Percentiles rank a stretch among this genome's conserved stretches.
Conservation (phyloP, 805 yeast species). For the Lipomyces sp. region DNA sequence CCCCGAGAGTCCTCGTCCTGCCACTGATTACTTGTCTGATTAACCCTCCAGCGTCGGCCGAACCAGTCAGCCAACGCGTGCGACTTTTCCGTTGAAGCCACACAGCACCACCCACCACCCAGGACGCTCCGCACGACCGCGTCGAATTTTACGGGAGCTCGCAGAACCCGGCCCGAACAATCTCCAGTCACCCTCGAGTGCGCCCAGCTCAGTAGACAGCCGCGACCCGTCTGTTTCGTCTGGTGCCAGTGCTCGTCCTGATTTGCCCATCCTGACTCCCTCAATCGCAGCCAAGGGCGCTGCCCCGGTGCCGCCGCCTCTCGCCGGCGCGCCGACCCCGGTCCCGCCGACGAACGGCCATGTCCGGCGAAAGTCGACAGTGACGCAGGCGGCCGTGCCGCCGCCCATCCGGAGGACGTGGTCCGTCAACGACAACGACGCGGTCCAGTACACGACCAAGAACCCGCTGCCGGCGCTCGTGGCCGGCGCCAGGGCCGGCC, state of each 20-base stretch:
- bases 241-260: constrained; percentile 8
- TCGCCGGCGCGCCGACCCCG: not conserved
- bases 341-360: constrained; percentile 5
- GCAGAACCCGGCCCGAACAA: too few species aligned
- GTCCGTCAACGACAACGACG: constrained; percentile 8
- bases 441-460: constrained; percentile 10
- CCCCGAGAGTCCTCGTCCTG: too few species aligned
- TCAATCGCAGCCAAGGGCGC: not conserved
- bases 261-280: constrained; percentile 2
- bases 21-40: too few species aligned
- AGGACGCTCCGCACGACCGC: too few species aligned
- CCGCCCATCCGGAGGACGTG: constrained; percentile 13
- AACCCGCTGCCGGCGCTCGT: constrained; percentile 4
- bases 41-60: too few species aligned
- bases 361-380: constrained; percentile 14
- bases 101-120: too few species aligned
- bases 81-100: too few species aligned
- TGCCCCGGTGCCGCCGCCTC: not conserved
- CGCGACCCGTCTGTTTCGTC: constrained; percentile 1
- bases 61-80: too few species aligned
- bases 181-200: too few species aligned
- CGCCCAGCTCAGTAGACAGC: constrained; percentile 6
- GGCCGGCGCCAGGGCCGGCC: constrained; percentile 6
- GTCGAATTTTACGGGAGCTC: too few species aligned
- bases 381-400: constrained; percentile 7